Evolutionary conservation across 2,329 filamentous ascomycete species (phyloP).

Genomic region (Colletotrichum sp.): DNA sequence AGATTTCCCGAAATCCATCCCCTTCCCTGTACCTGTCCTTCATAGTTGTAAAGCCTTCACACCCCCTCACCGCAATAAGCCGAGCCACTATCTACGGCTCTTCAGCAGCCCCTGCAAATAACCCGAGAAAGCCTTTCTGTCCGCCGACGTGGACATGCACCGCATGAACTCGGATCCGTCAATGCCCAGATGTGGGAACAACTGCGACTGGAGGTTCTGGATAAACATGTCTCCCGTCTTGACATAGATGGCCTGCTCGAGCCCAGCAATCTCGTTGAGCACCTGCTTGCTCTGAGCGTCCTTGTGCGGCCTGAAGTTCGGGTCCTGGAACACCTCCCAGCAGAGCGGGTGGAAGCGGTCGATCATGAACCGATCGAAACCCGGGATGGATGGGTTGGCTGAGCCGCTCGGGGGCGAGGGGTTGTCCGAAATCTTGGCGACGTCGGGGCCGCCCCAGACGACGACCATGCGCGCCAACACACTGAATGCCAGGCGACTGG

Average conservation of each 20-base stretch:
- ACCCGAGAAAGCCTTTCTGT: constrained; percentile 65
- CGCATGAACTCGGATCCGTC: constrained; percentile 65
- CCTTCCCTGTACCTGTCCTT: background rate
- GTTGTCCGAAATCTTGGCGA: constrained; percentile 61
- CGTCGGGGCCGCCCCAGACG: constrained; percentile 89
- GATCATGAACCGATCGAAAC: constrained; percentile 92
- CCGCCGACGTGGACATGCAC: constrained; percentile 61
- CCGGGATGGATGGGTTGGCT: constrained; percentile 70
- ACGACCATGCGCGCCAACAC: constrained; percentile 83
- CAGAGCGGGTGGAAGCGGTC: constrained; percentile 86
- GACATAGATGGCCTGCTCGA: constrained; percentile 88
- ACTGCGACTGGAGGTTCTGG: constrained; percentile 65
- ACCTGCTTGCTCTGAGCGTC: constrained; percentile 92
- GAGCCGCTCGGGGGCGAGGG: constrained; percentile 54
- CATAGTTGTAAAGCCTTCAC: background rate
- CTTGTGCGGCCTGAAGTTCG: constrained; percentile 76
- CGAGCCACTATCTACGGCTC: constrained; percentile 33
- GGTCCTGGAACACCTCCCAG: constrained; percentile 85
- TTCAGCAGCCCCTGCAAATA: constrained; percentile 68
- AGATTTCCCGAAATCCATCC: background rate
- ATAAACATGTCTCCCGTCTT: constrained; percentile 89
- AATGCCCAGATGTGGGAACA: constrained; percentile 70
- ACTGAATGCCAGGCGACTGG: constrained; percentile 76
- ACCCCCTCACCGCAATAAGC: constrained; percentile 5
- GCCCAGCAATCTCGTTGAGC: constrained; percentile 81